phyloP scores from a whole-genome alignment of 768 basidiomycete species.

The Boletus tylopilopsis region DNA sequence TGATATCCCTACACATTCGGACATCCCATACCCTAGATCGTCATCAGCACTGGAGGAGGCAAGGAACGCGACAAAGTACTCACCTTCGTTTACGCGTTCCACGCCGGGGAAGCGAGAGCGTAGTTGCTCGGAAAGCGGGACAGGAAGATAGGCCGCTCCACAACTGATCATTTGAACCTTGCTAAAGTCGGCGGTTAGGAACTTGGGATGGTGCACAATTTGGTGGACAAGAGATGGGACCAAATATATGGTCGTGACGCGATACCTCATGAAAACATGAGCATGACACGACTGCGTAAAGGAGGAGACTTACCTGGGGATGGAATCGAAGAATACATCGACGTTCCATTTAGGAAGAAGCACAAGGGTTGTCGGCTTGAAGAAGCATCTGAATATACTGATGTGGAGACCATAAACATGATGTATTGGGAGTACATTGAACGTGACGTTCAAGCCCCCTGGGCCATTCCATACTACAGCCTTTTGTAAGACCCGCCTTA shows the following conservation, averaged over 20 bases:
- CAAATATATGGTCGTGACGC: conserved; percentile 44
- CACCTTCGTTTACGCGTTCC: conserved; percentile 44
- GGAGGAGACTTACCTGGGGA: conserved; percentile 50
- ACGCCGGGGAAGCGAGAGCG: conserved; percentile 34
- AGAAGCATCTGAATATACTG: conserved; percentile 46
- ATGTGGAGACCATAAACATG: conserved; percentile 63
- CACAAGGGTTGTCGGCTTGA: conserved; percentile 45
- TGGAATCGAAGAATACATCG: conserved; percentile 44
- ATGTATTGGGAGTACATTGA: conserved; percentile 65
- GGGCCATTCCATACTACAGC: conserved; percentile 38
- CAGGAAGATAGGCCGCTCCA: conserved; percentile 69
- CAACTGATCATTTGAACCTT: conserved; percentile 41
- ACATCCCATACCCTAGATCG: conserved; percentile 66
- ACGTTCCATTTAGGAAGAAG: conserved; percentile 62
- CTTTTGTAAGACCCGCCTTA: conserved; percentile 22
- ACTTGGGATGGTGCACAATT: conserved; percentile 49
- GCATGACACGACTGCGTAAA: not conserved
- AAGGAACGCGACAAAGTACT: conserved; percentile 3
- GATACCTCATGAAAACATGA: conserved; percentile 41
- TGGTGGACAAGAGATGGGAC: conserved; percentile 68
- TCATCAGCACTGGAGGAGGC: conserved; percentile 2
- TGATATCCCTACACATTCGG: conserved; percentile 51
- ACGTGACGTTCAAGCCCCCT: conserved; percentile 42
- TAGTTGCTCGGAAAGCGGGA: conserved; percentile 45
- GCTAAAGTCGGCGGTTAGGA: conserved; percentile 50